Evolutionary conservation across 2,329 filamentous ascomycete genomes (phyloP), one percentile per base, ranked within the genome.

Genomic region (Xylariaceae sp.): DNA sequence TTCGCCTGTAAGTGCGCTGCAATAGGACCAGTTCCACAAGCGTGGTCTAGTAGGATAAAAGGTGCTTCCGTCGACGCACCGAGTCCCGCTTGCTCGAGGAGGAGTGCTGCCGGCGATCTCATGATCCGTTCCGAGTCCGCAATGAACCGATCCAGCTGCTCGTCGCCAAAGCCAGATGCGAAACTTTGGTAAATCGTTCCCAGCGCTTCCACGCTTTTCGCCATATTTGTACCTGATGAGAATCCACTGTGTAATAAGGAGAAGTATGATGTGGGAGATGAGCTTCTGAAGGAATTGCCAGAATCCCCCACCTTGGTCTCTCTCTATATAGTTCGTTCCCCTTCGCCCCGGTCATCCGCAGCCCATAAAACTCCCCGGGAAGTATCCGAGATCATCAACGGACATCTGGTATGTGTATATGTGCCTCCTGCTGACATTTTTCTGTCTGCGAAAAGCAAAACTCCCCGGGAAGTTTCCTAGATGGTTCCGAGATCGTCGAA

Each of bases 1-100:
- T 61, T 63, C 9, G 63, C 63, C 52, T 79, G 73, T 13, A 81
- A 60, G 22, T 74, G 65, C 8, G 74, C 72, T 1, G 74, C 75
- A 12, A 80, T 68, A 15, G 79, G 70, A 0, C 79, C 80, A 3
- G 72, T 71, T 0, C 80, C 80, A 51, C 80, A 83, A 6, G 76
- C 79, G 57, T 74, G 75, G 54, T 84, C 80, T 10, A 84, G 63
- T 21, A 83, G 59, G 2, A 47, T 45, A 45, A 78, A 66, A 0
- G 74, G 71, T 5, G 56, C 56, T 19, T 37, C 55, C 12, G 50
- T 56, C 10, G 49, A 52, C 9, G 44, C 41, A 9, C 60, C 54
- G 15, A 72, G 59, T 1, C 67, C 67, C 32, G 68, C 70, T 56
- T 72, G 65, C 16, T 51, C 49, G 22, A 74, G 65, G 57, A 68